A percentile compares a stretch with the other conserved stretches of the same genome.
Evolutionary conservation across 2,329 filamentous ascomycete species (phyloP).

Genomic region (Tolypocladium amazonense): DNA sequence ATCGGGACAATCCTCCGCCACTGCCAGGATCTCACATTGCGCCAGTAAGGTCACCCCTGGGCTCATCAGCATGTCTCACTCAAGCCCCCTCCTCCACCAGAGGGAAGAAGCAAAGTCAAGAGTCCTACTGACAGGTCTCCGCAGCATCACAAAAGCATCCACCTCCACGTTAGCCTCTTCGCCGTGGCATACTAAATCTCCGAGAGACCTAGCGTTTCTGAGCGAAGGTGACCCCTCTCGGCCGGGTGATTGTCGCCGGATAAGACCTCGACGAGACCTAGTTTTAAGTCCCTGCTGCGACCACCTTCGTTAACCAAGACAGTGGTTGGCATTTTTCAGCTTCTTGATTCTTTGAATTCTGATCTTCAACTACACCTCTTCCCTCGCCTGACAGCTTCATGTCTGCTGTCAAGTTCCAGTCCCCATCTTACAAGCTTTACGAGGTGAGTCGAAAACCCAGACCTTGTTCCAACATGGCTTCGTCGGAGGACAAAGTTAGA

Average conservation of each 20-base stretch:
- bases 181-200: constrained; percentile 27
- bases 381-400: constrained; percentile 37
- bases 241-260: constrained; percentile 17
- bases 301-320: constrained; percentile 25
- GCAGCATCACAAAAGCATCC: constrained; percentile 20
- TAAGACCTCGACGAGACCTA: constrained; percentile 27
- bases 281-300: constrained; percentile 20
- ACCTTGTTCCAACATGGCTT: constrained; percentile 17
- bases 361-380: constrained; percentile 15
- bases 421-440: constrained; percentile 46
- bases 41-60: constrained; percentile 21
- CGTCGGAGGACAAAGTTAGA: not conserved
- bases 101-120: constrained; percentile 21
- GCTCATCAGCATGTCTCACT: constrained; percentile 24
- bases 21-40: constrained; percentile 18
- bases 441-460: constrained; percentile 39
- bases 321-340: constrained; percentile 24
- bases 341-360: constrained; percentile 21
- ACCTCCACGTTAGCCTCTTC: constrained; percentile 18
- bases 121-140: constrained; percentile 19
- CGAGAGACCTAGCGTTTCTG: constrained; percentile 18
- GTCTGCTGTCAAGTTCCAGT: constrained; percentile 47
- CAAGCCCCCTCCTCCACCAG: constrained; percentile 16
- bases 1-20: constrained; percentile 22
- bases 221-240: constrained; percentile 18